These are phyloP conservation scores for Hanseniaspora meyeri DNA, from an alignment of 805 yeast genomes.

Conservation along the genomic window DNA sequence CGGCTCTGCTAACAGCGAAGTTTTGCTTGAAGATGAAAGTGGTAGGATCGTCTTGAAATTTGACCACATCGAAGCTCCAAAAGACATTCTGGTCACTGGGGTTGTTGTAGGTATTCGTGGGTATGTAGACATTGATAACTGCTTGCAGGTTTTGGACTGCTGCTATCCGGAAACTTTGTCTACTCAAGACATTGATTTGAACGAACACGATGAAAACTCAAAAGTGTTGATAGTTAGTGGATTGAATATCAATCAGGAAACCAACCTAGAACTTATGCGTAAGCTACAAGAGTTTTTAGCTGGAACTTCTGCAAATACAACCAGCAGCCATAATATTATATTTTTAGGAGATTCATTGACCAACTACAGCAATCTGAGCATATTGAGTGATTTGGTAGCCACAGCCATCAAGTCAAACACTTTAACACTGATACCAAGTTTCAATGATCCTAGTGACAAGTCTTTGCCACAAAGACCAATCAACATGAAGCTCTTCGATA, in stretches of 20 bases:
- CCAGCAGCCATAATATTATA: constrained; percentile 41
- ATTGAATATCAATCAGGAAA: constrained; percentile 39
- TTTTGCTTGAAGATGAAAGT: constrained; percentile 82
- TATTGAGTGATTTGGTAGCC: constrained; percentile 47
- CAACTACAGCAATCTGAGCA: constrained; percentile 41
- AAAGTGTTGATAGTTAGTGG: constrained; percentile 73
- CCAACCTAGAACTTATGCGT: constrained; percentile 37
- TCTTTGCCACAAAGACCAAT: constrained; percentile 83
- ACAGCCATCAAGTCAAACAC: constrained; percentile 51
- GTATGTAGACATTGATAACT: constrained; percentile 69
- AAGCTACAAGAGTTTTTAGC: constrained; percentile 54
- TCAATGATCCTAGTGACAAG: constrained; percentile 68
- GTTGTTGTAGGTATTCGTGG: constrained; percentile 79
- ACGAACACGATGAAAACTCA: constrained; percentile 21
- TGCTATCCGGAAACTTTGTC: constrained; percentile 60
- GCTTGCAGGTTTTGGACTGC: constrained; percentile 72
- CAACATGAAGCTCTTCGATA: constrained; percentile 60
- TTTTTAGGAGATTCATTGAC: constrained; percentile 20
- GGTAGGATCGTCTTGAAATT: constrained; percentile 73
- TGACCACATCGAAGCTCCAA: constrained; percentile 38
- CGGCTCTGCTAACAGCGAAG: constrained; percentile 44
- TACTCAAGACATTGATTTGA: constrained; percentile 23
- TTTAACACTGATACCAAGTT: constrained; percentile 74
- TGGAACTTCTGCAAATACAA: constrained; percentile 68
- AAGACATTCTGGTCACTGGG: constrained; percentile 72